These are phyloP conservation scores for Aegilops tauschii DNA, from an alignment of 176 grass and related monocot genomes.

Conservation along the genomic window DNA sequence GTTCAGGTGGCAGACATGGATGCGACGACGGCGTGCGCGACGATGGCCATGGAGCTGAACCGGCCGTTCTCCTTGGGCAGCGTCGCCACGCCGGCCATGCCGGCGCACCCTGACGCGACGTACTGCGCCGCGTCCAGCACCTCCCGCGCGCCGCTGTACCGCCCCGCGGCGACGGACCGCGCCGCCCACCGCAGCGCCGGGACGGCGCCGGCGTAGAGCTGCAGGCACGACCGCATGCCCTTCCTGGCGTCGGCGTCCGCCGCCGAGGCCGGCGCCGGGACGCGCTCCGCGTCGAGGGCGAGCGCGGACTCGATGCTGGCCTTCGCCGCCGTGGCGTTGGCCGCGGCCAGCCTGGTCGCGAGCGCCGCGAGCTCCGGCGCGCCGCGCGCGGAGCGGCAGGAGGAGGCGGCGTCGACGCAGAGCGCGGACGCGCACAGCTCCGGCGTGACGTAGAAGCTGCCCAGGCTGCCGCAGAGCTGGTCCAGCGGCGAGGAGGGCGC, in stretches of 20 bases:
- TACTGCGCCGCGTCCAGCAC: slow-evolving; percentile 34
- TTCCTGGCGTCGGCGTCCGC: not conserved
- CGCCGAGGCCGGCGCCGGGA: not conserved
- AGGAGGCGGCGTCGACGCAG: not conserved
- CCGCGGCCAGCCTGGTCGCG: slow-evolving; percentile 16
- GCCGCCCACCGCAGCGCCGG: slow-evolving; percentile 35
- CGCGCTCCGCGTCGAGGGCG: not conserved
- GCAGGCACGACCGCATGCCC: slow-evolving; percentile 30
- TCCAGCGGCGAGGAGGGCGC: not conserved
- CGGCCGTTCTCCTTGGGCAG: slow-evolving; percentile 11
- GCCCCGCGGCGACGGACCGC: not conserved
- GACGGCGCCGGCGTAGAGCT: slow-evolving; percentile 39
- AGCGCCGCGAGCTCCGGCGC: slow-evolving; percentile 35
- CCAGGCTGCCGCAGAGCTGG: slow-evolving; percentile 32
- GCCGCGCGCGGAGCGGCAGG: slow-evolving; percentile 31
- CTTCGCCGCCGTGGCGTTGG: slow-evolving; percentile 29
- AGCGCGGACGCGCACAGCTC: slow-evolving; percentile 26
- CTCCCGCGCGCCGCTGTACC: slow-evolving; percentile 35
- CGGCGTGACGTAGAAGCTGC: slow-evolving; percentile 48
- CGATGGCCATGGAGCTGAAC: slow-evolving; percentile 27
- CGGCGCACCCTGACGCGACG: slow-evolving; percentile 22
- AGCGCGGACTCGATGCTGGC: slow-evolving; percentile 22
- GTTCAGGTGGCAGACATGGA: slow-evolving; percentile 13
- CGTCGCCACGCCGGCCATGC: slow-evolving; percentile 6
- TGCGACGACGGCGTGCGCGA: slow-evolving; percentile 38